Evolutionary conservation across 805 yeast species (phyloP), one percentile per base, ranked within the genome.

Genomic region (Candida palmyrensis): DNA sequence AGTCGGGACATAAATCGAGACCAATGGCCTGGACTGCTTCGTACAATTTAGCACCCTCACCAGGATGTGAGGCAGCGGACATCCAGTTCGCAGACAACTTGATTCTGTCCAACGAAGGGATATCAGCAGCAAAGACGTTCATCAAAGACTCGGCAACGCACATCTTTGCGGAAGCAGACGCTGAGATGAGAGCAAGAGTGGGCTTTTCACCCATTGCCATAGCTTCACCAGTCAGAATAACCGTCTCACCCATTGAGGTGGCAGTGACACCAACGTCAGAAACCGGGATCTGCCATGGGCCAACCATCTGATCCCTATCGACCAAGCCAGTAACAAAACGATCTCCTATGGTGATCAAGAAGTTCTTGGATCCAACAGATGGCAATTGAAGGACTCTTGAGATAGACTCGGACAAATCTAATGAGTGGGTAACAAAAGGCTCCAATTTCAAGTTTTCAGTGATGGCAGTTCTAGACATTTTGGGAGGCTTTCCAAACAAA

Each of bases 281-380:
- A 20, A 92, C 97, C 30, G 99, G 98, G 7, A 84, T 92, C 70
- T 92, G 99, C 97, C 97, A 92, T 54, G 97, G 97, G 25, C 98
- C 98, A 39, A 92, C 97, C 80, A 89, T 80, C 67, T 92, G 98
- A 59, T 92, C 98, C 57, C 98, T 80, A 51, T 94, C 97, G 41
- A 92, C 82, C 47, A 92, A 73, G 35, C 98, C 98, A 18, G 97
- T 90, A 41, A 92, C 92, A n/a, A 94, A 74, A 64, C 98, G 81
- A 62, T 92, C 98, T 61, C 96, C 98, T 55, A 92, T 92, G n/a
- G 97, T 92, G 55, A 92, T 84, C 52, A 92, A 70, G 70, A 92
- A 92, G 32, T 82, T 80, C 66, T 92, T 92, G 26, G 97, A 87
- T 17, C 95, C 98, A 32, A 92, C 98, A 5, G 96, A 66, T 18